These are phyloP conservation scores for Candida sojae DNA, from an alignment of 1,139 yeast genomes.

Conservation along the genomic window DNA sequence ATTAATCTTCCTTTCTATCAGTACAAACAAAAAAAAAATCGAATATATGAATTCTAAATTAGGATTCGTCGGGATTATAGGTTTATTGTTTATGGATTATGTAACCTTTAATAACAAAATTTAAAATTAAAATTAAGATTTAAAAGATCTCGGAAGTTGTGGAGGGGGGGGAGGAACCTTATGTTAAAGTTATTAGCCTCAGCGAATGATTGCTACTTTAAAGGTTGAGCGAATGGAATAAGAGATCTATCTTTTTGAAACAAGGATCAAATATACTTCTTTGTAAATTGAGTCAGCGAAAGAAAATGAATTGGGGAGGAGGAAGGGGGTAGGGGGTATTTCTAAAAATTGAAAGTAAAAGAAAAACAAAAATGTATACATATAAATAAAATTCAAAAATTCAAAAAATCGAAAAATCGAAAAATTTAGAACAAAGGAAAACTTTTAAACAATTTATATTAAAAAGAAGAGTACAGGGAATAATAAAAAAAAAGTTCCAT, in stretches of 20 bases:
- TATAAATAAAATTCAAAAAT: background rate
- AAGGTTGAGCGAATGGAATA: background rate
- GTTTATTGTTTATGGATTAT: background rate
- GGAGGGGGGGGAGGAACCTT: background rate
- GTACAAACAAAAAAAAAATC: background rate
- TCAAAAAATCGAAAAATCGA: background rate
- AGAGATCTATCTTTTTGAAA: background rate
- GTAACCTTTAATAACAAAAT: background rate
- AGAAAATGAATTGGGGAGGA: background rate
- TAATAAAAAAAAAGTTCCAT: background rate
- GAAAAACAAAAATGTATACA: background rate
- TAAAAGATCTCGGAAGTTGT: background rate
- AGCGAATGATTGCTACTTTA: slow-evolving; percentile 1
- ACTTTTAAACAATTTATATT: slow-evolving; percentile 1
- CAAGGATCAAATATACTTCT: background rate
- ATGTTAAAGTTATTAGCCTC: background rate
- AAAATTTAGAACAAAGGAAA: background rate
- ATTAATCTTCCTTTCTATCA: background rate
- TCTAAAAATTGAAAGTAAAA: no score
- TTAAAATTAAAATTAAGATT: no score
- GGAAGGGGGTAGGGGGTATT: no score
- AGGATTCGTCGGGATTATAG: no score
- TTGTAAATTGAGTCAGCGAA: background rate
- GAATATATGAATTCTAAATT: background rate
- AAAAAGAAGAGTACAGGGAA: background rate